Base-by-base conservation (phyloP, 371 early-diverging fungal species). In the Basidiobolus meristosporus region DNA sequence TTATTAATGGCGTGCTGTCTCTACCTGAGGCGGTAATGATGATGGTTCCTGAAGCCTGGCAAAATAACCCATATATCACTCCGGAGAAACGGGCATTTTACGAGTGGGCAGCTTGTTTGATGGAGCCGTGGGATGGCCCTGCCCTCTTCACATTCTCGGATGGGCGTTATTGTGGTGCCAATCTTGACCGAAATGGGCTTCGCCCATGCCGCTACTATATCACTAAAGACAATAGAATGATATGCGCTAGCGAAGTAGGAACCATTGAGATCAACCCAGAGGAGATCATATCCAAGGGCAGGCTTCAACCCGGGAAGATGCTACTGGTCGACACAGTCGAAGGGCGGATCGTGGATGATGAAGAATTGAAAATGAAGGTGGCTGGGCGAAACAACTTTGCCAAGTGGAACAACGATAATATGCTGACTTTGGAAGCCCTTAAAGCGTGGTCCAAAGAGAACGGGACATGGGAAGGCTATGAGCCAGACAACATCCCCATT, bases 111-210 rank as follows among this genome's bases (percentile, higher is more conserved):
- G 82, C 89, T 22, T 81, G 81, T 53, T 56, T 93, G 30, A 96
- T 93, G 93, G 97, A 96, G 55, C 87, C 91, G 16, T 96, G 92
- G 84, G 97, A 96, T 57, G 97, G 97, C 20, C 97, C 97, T 42
- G 97, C 97, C 14, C 65, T 93, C 36, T 82, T 96, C 55, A 88
- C 90, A 11, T 93, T 93, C 59, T 77, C 83, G 22, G 95, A 96
- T 54, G 95, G 97, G 34, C 80, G 95, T 40, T 90, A 80, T 60
- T 85, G 89, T 53, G 97, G 93, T 54, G 93, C 93, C 12, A 77
- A 72, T 12, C 61, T 96, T 29, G 97, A 96, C 65, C 82, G 95
- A 50, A 93, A 93, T 55, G 97, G 97, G 39, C 63, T 96, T 34
- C 77, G 95, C 42, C 97, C 97, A 7, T 93, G 95, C 57, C 83